Evolutionary conservation across 805 yeast species (phyloP), one percentile per base, ranked within the genome.

Genomic region (Pichia manshurica): DNA sequence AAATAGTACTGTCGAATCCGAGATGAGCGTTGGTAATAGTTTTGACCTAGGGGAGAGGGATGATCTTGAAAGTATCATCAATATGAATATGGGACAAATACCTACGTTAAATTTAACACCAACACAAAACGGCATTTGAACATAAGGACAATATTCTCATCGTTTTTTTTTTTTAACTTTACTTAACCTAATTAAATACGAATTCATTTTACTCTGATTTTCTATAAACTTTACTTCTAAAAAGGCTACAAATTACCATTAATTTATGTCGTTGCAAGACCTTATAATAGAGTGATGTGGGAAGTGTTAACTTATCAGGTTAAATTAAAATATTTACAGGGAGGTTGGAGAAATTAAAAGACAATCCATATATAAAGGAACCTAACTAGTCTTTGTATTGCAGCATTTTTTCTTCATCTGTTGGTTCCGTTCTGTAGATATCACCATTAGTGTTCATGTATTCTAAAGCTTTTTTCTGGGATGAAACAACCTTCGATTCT

Each of bases 361-460:
- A 25, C 10, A 25, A 8, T 25, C 29, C 10, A 25, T 25, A 10
- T 8, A 25, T 7, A 25, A 10, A 25, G 10, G 29, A 8, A 10
- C 10, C 10, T 25, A 23, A 16, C 35, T 39, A 50, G 34, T 42
- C 42, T 39, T 45, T 45, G 34, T 52, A 47, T 39, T 47, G 44
- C 50, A 49, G 31, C 51, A 53, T 34, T 46, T 55, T 52, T 38
- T 47, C 53, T 25, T 52, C 52, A 29, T 60, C 60, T 10, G 54
- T 39, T n/a, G 70, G 69, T 42, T 65, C 68, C n/a, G 59, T 46
- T 47, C 71, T 61, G 47, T 63, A 67, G 36, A 67, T 66, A 49
- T 67, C 71, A 45, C 69, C 71, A 49, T 63, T 59, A 16, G 50
- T 46, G 28, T 56, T 54, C 71, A 67, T 67, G 23, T 49, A 56